Base-by-base conservation (phyloP, 2,329 filamentous ascomycete species). In the Chaetomiaceae sp. region DNA sequence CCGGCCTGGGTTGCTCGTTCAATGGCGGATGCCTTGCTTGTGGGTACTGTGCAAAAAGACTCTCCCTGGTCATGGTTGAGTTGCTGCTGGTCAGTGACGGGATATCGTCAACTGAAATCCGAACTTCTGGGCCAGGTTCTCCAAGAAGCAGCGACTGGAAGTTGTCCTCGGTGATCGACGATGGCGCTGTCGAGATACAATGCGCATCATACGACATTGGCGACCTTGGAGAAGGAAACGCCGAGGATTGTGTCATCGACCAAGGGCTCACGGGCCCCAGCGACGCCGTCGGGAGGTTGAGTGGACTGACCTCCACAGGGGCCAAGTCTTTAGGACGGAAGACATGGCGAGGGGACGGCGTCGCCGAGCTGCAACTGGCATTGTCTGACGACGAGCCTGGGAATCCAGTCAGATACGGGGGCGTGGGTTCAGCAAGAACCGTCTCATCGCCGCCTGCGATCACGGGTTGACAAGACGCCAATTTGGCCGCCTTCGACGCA, bases 21-120 rank as follows among this genome's bases (percentile, higher is more conserved):
- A 76, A 71, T 3, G 71, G 71, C 37, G 74, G 68, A 42, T 76
- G 75, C 56, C 78, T 74, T 30, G 77, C 74, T 58, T 74, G 73
- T 62, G 63, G 56, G 20, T 68, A 69, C 67, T 70, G 62, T 55
- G 68, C 60, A 40, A 77, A 76, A 32, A 73, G 73, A 61, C 86
- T 87, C 60, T 88, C 84, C 41, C 82, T 79, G 6, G 85, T 86
- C 80, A 86, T 89, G 9, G 86, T 89, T 9, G 88, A 90, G 60
- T 86, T 84, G 64, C 85, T 89, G 64, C 86, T 90, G 1, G 86
- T 88, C 58, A 85, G 70, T 2, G 87, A 90, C 2, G 87, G 86
- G 13, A 89, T 82, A 60, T 89, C 87, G 59, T 89, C 87, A 58
- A 67, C 64, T 0, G 87, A 91, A 32, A 86, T 79, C 42, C 87